Percentiles rank a stretch among this genome's conserved stretches.
Evolutionary conservation across 768 basidiomycete genomes (phyloP).

Genomic region (Termitomyces sp.): DNA sequence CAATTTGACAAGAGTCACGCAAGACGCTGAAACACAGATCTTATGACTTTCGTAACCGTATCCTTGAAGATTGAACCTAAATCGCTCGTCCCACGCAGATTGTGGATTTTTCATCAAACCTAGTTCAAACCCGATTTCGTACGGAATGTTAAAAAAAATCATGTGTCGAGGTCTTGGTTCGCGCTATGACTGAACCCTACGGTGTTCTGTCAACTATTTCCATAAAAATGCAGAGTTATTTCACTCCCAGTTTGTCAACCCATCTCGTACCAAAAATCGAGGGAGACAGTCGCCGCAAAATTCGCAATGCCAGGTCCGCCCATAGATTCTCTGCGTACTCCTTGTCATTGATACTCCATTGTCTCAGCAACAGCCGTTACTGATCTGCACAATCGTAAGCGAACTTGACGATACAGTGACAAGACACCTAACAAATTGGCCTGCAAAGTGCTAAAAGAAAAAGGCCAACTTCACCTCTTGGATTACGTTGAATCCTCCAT

Average conservation of each 20-base stretch:
- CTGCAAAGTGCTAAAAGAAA: conserved; percentile 24
- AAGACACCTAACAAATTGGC: not conserved
- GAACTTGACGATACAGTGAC: not conserved
- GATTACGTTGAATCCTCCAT: conserved; percentile 31
- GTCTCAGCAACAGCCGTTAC: conserved; percentile 19
- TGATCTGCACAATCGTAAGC: conserved; percentile 41
- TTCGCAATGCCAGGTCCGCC: conserved; percentile 16
- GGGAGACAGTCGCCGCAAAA: not conserved
- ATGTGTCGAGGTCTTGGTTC: not conserved
- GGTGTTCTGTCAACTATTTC: conserved; percentile 7
- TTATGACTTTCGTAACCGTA: not conserved
- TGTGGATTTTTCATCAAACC: not conserved
- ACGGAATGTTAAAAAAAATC: not conserved
- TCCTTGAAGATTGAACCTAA: not conserved
- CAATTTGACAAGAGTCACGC: not conserved
- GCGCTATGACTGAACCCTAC: not conserved
- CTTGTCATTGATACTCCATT: not conserved
- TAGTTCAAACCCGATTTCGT: not conserved
- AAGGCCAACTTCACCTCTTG: conserved; percentile 22
- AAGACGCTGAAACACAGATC: not conserved
- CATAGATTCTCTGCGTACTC: not conserved
- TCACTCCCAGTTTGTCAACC: not conserved
- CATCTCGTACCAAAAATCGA: conserved; percentile 9
- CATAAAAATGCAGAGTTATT: conserved; percentile 4
- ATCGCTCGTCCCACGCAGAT: not conserved